Evolutionary conservation across 108 stramenopile genomes (phyloP).

Genomic region (Nitzschia putrida): DNA sequence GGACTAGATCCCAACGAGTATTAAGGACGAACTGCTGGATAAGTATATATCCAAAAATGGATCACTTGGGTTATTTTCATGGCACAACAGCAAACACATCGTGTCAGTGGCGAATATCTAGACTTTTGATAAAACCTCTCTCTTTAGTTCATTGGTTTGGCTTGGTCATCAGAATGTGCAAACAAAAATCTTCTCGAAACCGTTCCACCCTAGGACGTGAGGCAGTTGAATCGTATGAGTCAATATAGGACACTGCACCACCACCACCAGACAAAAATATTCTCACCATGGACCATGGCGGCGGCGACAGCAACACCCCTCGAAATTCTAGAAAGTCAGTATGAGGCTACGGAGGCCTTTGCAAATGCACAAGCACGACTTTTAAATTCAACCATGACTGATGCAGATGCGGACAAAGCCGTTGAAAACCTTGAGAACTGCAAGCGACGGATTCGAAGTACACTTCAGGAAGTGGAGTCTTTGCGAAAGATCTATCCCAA

Average conservation of each 20-base stretch:
- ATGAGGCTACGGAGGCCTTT: slow-evolving; percentile 27
- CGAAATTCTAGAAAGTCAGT: slow-evolving; percentile 31
- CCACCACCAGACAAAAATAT: not conserved
- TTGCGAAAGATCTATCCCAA: not conserved
- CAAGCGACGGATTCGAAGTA: slow-evolving; percentile 7
- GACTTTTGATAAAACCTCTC: no score
- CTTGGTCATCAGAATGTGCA: no score
- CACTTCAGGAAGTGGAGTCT: not conserved
- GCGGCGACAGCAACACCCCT: not conserved
- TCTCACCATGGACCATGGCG: not conserved
- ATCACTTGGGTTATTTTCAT: not conserved
- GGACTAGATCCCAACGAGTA: slow-evolving; percentile 13
- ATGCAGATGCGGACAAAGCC: not conserved
- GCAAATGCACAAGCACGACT: slow-evolving; percentile 38
- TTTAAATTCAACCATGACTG: slow-evolving; percentile 12
- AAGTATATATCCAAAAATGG: not conserved
- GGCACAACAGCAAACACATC: not conserved
- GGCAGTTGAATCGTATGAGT: no score
- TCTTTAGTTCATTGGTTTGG: no score
- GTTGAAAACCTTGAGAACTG: slow-evolving; percentile 4
- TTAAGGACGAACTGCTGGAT: not conserved
- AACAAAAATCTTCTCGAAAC: no score
- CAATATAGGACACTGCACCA: no score
- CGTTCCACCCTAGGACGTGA: no score
- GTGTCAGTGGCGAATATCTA: no score